Conservation (phyloP, 1,139 yeast species). For the Schizosaccharomyces versatilis region DNA sequence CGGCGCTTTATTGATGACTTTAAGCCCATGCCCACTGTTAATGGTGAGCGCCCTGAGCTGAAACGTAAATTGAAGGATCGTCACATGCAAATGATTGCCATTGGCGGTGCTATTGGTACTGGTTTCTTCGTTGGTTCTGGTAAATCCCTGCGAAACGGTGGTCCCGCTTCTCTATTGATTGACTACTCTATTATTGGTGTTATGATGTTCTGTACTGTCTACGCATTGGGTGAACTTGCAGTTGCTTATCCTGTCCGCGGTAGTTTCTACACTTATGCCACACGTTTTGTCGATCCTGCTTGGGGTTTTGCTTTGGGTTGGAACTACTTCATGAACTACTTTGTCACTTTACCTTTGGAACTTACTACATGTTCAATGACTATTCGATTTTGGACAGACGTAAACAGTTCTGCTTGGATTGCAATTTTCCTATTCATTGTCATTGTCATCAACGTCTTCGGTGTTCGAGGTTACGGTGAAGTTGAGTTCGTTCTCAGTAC, state of each 20-base stretch:
- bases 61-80: slow-evolving; percentile 25
- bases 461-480: slow-evolving; percentile 58
- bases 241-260: slow-evolving; percentile 62
- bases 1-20: not conserved
- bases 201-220: slow-evolving; percentile 53
- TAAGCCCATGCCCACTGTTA: not conserved
- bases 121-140: slow-evolving; percentile 52
- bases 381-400: slow-evolving; percentile 47
- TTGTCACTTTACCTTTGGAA: slow-evolving; percentile 23
- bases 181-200: slow-evolving; percentile 45
- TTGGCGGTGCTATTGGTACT: slow-evolving; percentile 71
- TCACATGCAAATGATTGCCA: slow-evolving; percentile 47
- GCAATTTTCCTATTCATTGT: slow-evolving; percentile 39
- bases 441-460: slow-evolving; percentile 39
- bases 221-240: slow-evolving; percentile 71
- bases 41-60: slow-evolving; percentile 4
- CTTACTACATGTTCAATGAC: slow-evolving; percentile 57
- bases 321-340: slow-evolving; percentile 30
- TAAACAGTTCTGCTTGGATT: slow-evolving; percentile 39
- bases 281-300: slow-evolving; percentile 48
- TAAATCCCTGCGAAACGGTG: slow-evolving; percentile 34
- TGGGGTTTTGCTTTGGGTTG: slow-evolving; percentile 72
- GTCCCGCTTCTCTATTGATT: slow-evolving; percentile 61
- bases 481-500: slow-evolving; percentile 49
- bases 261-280: slow-evolving; percentile 50